A percentile compares a stretch with the other conserved stretches of the same genome.
Evolutionary conservation across 805 yeast genomes (phyloP).

Genomic region (Starmerella asiatica): DNA sequence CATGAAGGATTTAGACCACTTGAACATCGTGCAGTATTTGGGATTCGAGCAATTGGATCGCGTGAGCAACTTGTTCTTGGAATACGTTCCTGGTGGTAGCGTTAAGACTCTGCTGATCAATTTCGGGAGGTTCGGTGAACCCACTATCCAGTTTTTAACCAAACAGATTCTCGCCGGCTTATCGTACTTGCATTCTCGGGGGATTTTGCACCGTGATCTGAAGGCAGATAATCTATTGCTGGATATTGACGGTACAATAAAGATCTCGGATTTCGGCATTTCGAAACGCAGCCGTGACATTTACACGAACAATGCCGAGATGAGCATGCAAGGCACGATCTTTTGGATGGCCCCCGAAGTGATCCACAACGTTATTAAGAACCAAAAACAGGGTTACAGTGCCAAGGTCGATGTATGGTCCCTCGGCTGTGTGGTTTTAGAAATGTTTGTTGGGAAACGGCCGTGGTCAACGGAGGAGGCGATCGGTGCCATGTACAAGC

Average conservation of each 20-base stretch:
- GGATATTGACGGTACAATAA: constrained; percentile 86
- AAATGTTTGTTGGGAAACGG: constrained; percentile 93
- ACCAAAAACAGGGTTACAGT: constrained; percentile 77
- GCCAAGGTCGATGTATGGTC: constrained; percentile 99
- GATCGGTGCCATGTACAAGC: constrained; percentile 82
- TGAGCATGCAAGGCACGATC: constrained; percentile 98
- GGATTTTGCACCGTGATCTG: constrained; percentile 84
- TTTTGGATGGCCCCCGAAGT: constrained; percentile 99
- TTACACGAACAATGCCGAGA: constrained; percentile 79
- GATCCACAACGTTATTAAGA: constrained; percentile 64
- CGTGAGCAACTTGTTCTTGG: constrained; percentile 75
- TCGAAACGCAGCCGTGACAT: constrained; percentile 76
- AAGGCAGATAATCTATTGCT: constrained; percentile 84
- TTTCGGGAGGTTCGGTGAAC: constrained; percentile 76
- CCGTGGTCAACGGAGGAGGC: constrained; percentile 97
- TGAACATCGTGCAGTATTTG: constrained; percentile 86
- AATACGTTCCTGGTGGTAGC: constrained; percentile 96
- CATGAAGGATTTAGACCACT: constrained; percentile 83
- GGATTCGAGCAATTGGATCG: constrained; percentile 74
- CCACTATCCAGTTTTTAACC: constrained; percentile 56
- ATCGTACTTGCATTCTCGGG: constrained; percentile 73
- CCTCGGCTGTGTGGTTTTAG: constrained; percentile 88
- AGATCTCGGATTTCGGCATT: constrained; percentile 93
- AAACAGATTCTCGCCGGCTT: constrained; percentile 72
- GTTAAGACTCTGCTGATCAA: constrained; percentile 72